Evolutionary conservation across 2,329 filamentous ascomycete species (phyloP), one percentile per base, ranked within the genome.

Genomic region (Hymenoscyphus fructigenus): DNA sequence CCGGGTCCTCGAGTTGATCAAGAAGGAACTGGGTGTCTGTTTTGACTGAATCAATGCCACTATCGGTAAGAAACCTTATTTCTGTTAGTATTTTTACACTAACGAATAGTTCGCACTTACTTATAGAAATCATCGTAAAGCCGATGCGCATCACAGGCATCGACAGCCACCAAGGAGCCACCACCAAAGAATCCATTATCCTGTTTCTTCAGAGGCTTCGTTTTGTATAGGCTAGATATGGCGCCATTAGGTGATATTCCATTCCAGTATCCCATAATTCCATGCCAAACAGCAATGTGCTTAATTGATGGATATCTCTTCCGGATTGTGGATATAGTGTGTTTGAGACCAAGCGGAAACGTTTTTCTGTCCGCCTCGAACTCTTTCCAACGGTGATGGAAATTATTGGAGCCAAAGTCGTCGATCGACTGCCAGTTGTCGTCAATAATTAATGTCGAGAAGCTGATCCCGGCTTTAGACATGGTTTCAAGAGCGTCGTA

Each of bases 231-330:
- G 26, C 36, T 64, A 57, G 26, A 59, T 63, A 62, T 61, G 14
- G 26, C 41, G 28, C 57, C 62, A 4, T 69, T 61, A 2, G 66
- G 62, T 7, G 66, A 60, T 55, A 69, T 64, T 12, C 63, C 67
- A 29, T 65, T 60, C 66, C 63, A 69, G 26, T 66, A 67, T 9
- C 67, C 67, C 29, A 69, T 56, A 14, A 67, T 61, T 2, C 63
- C 67, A 56, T 69, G 67, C 67, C 67, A 69, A 23, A 69, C 57
- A 29, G 63, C 67, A n/a, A 67, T 65, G 12, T 67, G 62, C 53
- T 65, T 63, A 15, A 69, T 59, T 26, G 20, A 62, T n/a, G 67
- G 66, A 57, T 65, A 61, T 17, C 26, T n/a, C 2, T 59, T 28
- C 32, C 29, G 59, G 15, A 69, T 66, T 6, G 17, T 29, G 1